Percentiles rank a stretch among this genome's conserved stretches.
Evolutionary conservation across 371 early-diverging fungal genomes (phyloP).

Genomic region (Apophysomyces ossiformis): DNA sequence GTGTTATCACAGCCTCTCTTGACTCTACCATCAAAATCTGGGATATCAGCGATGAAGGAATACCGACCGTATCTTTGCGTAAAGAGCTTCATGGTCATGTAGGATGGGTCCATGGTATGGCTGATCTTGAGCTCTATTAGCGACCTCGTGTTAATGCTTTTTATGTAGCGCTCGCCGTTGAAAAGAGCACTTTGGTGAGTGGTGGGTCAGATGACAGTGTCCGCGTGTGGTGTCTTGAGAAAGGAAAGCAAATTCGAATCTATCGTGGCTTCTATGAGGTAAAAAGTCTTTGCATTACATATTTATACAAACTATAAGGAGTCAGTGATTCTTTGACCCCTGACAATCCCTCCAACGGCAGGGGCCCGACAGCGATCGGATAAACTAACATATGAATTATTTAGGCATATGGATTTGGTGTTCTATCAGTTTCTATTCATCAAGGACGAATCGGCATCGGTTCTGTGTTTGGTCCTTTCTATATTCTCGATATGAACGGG

Average conservation of each 20-base stretch:
- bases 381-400: not conserved
- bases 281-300: not conserved
- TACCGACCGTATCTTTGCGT: not conserved
- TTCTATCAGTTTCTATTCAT: constrained; percentile 14
- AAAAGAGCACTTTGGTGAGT: constrained; percentile 8
- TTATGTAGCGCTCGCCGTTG: constrained; percentile 6
- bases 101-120: constrained; percentile 10
- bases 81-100: constrained; percentile 3
- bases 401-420: constrained; percentile 2
- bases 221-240: constrained; percentile 10
- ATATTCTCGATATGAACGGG: not conserved
- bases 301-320: not conserved
- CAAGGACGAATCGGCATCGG: constrained; percentile 9
- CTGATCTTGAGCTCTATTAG: not conserved
- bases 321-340: not conserved
- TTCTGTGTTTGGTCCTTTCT: constrained; percentile 15
- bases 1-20: constrained; percentile 2
- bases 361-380: constrained; percentile 6
- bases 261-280: constrained; percentile 13
- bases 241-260: constrained; percentile 6
- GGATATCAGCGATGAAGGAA: not conserved
- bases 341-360: not conserved
- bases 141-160: not conserved
- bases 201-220: constrained; percentile 12
- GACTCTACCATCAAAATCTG: constrained; percentile 13